Evolutionary conservation across 2,329 filamentous ascomycete species (phyloP), one percentile per base, ranked within the genome.

Genomic region (Aspergillus pseudonomiae): DNA sequence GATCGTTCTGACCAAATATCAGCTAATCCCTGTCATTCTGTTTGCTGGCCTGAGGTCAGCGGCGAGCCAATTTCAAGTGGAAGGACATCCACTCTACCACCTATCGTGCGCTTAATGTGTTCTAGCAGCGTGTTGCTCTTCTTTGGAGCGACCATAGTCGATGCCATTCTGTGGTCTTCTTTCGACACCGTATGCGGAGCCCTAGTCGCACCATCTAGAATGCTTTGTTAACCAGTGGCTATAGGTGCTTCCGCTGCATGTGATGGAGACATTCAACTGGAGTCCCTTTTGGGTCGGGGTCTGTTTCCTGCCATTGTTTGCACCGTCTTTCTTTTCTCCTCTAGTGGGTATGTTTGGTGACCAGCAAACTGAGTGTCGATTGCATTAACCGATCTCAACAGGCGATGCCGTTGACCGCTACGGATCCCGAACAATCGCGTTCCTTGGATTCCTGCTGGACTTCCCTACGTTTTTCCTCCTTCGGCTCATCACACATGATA

Each of bases 381-480:
- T 7, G 5, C 3, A 30, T 34, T 21, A 50, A 32, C 43, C 32
- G 24, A 64, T 43, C 10, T 30, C 12, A 32, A 57, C 34, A 72
- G 69, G 68, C 16, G 59, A 60, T 12, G 64, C 67, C 21, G 77
- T 79, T 41, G 85, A 88, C 74, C 81, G 78, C 52, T 85, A 87
- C 65, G 89, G 89, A 2, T 85, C 89, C 1, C 84, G 87, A 30
- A 89, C 85, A 80, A 82, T 87, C 10, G 83, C 86, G 0, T 80
- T 87, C 0, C 70, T 79, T 1, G 71, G 74, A 4, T 91, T 92
- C 70, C 68, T 86, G 1, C 68, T 86, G 19, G 80, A 83, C 0
- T 76, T 85, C 7, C 89, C 90, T 0, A 82, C 87, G 39, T 81
- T 90, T 41, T 82, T 91, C 11, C 84, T 89, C 36, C 79, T 93